Evolutionary conservation across 768 basidiomycete species (phyloP).

Genomic region (Chalciporus sphaerocephalus): DNA sequence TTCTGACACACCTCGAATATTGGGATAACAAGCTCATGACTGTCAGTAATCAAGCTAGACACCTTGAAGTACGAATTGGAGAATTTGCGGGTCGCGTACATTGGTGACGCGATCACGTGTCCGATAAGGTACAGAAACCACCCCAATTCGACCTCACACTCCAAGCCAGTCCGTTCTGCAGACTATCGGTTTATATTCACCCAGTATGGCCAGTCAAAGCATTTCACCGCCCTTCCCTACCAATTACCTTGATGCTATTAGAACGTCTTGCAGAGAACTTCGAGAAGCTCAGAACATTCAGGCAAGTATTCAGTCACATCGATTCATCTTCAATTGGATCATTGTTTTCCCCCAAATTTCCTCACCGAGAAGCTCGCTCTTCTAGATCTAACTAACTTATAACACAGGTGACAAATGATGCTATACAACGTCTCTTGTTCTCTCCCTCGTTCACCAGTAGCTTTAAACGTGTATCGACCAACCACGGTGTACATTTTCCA

Average conservation of each 20-base stretch:
- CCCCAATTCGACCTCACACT: too few relatives aligned
- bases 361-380: neutral
- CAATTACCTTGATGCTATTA: constrained; percentile 48
- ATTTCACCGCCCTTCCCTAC: constrained; percentile 42
- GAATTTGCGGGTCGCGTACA: neutral
- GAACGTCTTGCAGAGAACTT: constrained; percentile 47
- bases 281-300: constrained; percentile 45
- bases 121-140: too few relatives aligned
- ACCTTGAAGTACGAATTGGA: neutral
- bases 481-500: constrained; percentile 73
- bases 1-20: constrained; percentile 12
- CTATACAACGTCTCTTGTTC: constrained; percentile 57
- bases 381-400: constrained; percentile 6
- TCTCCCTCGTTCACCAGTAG: constrained; percentile 62
- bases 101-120: constrained; percentile 21
- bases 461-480: constrained; percentile 54
- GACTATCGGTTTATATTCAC: constrained; percentile 8
- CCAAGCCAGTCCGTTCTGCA: too few relatives aligned
- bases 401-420: constrained; percentile 50
- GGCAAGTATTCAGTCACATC: constrained; percentile 37
- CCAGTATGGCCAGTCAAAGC: constrained; percentile 10
- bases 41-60: neutral
- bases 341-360: too few relatives aligned
- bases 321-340: neutral
- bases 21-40: constrained; percentile 15